Evolutionary conservation across 1,284 basidiomycete genomes (phyloP).

Genomic region (Rugosomyces carneus): DNA sequence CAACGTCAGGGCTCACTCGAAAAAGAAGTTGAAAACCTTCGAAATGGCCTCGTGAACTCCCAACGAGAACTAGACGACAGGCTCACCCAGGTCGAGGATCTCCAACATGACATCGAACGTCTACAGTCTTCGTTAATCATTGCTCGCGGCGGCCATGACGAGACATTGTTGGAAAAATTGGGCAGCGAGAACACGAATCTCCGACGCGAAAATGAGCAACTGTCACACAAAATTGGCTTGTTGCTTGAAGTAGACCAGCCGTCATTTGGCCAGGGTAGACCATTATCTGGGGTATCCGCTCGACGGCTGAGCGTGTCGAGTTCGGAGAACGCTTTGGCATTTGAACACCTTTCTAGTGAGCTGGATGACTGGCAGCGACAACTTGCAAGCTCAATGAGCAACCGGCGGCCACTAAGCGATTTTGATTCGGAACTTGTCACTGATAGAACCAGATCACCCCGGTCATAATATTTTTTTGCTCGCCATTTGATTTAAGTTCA

Average conservation of each 20-base stretch:
- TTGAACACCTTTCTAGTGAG: constrained; percentile 70
- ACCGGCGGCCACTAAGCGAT: constrained; percentile 63
- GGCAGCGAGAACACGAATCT: constrained; percentile 72
- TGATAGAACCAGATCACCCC: constrained; percentile 56
- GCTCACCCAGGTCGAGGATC: constrained; percentile 67
- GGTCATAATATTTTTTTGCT: constrained; percentile 45
- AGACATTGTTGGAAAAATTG: constrained; percentile 68
- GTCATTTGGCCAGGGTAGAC: constrained; percentile 54
- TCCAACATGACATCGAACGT: constrained; percentile 76
- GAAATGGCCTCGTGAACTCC: constrained; percentile 65
- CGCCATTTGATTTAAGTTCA: constrained; percentile 37
- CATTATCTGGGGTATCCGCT: constrained; percentile 57
- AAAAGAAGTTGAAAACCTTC: constrained; percentile 65
- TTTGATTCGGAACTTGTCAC: constrained; percentile 52
- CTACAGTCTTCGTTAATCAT: constrained; percentile 71
- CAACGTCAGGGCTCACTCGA: constrained; percentile 70
- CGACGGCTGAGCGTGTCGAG: constrained; percentile 69
- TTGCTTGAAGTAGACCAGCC: constrained; percentile 81
- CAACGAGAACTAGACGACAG: constrained; percentile 76
- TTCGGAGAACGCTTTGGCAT: constrained; percentile 72
- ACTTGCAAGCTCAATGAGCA: constrained; percentile 69
- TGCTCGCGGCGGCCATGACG: constrained; percentile 68
- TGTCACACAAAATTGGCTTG: constrained; percentile 81
- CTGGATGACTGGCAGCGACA: constrained; percentile 80
- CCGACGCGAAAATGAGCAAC: constrained; percentile 77